These are phyloP conservation scores for Lyophyllum shimeji DNA, from an alignment of 768 basidiomycete genomes.

Conservation along the genomic window DNA sequence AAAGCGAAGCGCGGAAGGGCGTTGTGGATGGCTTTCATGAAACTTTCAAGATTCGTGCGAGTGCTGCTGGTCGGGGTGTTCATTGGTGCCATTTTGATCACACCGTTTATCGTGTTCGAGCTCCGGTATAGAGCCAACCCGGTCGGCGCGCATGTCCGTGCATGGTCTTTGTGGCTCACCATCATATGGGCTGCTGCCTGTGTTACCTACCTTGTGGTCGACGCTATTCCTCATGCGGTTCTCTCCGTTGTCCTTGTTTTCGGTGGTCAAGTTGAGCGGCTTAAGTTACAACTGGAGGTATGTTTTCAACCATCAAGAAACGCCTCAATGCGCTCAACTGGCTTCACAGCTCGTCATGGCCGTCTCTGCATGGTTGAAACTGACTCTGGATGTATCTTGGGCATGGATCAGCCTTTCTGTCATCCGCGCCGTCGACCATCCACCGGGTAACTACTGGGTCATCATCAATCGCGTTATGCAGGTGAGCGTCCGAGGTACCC, in stretches of 20 bases:
- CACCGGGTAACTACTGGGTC: constrained; percentile 66
- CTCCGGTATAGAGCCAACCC: constrained; percentile 52
- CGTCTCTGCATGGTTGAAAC: constrained; percentile 70
- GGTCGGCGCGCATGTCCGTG: constrained; percentile 55
- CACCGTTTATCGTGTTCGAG: constrained; percentile 69
- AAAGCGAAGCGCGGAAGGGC: constrained; percentile 64
- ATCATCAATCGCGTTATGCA: constrained; percentile 72
- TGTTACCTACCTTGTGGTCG: constrained; percentile 62
- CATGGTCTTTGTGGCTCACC: constrained; percentile 68
- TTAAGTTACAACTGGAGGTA: constrained; percentile 72
- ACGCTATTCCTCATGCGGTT: constrained; percentile 57
- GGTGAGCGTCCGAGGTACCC: constrained; percentile 31
- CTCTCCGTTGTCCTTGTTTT: constrained; percentile 52
- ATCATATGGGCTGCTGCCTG: constrained; percentile 66
- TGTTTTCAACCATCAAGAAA: constrained; percentile 8
- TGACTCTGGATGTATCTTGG: constrained; percentile 65
- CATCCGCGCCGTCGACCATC: constrained; percentile 55
- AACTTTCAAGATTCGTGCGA: constrained; percentile 57
- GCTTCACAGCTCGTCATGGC: constrained; percentile 57
- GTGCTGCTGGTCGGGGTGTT: constrained; percentile 58
- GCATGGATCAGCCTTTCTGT: constrained; percentile 74
- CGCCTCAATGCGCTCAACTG: not conserved
- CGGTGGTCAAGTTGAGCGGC: constrained; percentile 61
- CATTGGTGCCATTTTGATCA: constrained; percentile 63
- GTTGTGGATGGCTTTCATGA: constrained; percentile 66